Evolutionary conservation across 2,329 filamentous ascomycete species (phyloP), one percentile per base, ranked within the genome.

Genomic region (Myriosclerotinia scirpicola): DNA sequence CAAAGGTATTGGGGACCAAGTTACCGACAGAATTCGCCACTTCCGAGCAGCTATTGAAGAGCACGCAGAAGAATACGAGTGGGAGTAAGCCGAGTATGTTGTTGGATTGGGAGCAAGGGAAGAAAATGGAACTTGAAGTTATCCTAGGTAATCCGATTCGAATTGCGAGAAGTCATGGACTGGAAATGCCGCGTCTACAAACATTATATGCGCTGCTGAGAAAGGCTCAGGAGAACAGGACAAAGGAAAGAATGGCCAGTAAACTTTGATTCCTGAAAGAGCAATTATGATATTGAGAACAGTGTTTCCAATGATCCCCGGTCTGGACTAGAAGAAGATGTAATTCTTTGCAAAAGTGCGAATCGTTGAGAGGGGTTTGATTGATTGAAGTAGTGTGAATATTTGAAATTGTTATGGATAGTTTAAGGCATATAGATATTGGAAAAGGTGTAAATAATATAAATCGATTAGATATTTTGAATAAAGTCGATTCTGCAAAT

Each of bases 1-100:
- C 87, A 2, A 82, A 81, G 68, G 82, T 91, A 12, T 79, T 91
- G 2, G 87, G 87, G 0, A 79, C 81, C n/a, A 80, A 82, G 2
- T 83, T 91, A 67, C 87, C 87, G 0, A 78, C 78, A 1, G 80
- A 83, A 20, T 82, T 91, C 68, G 89, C 88, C 0, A 82, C 79
- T 0, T 84, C 88, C 1, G 87, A 91, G 46, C 81, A 81, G 72
- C 88, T 90, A 38, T 75, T 91, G 53, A 79, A 79, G 65, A 89
- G 85, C 71, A 90, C 85, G 42, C 83, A 85, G 77, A 80, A 83
- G 69, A 90, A 90, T 71, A 84, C 81, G 44, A 81, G 78, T 69
- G 88, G 88, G 0, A 87, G 85, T 22, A 83, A 84, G 72, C 76
- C 78, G 9, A 79, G 77, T 65, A 85, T 85, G 84, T 77, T 82